Evolutionary conservation across 305 asterid species (phyloP), one percentile per base, ranked within the genome.

Genomic region (Coffea humblotiana): DNA sequence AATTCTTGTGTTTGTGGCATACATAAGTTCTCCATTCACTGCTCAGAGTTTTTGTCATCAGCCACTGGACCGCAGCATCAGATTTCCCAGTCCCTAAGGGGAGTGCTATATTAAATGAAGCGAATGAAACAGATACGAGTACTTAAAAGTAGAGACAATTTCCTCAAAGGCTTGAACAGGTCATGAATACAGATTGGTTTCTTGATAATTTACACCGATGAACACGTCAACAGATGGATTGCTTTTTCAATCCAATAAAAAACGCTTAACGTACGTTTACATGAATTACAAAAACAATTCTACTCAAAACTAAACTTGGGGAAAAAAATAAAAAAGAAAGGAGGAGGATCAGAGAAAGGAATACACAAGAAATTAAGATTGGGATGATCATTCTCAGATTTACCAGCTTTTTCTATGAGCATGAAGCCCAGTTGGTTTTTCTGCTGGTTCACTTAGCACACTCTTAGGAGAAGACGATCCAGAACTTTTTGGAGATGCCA

Each of bases 401-500:
- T 72, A 87, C 82, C 80, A 87, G 66, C 88, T 84, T 54, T 79
- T 81, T 67, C 80, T 71, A 49, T 81, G 84, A 54, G 49, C 82
- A 37, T 79, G 82, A 60, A 32, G 21, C 14, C 63, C 27, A 13
- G 76, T 69, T 13, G 83, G 54, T 35, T 74, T 78, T 35, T 81
- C 85, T 51, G 70, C 47, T 7, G 74, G 81, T 27, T 88, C 88
- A 66, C 77, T 82, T 8, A 91, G 79, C 49, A 91, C 93, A 72
- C 93, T 92, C 60, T 76, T 77, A 3, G 79, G 73, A 2, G 79
- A 77, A 77, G 64, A 64, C 13, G 79, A 1, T 47, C 74, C 35
- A 7, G 13, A 58, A 14, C 70, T 32, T 61, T 70, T 87, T 2
- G 95, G 97, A 35, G 94, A 90, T 72, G 97, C 79, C 2, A 86